phyloP scores from a whole-genome alignment of 495 filamentous ascomycete species.

The Neurospora sp. region DNA sequence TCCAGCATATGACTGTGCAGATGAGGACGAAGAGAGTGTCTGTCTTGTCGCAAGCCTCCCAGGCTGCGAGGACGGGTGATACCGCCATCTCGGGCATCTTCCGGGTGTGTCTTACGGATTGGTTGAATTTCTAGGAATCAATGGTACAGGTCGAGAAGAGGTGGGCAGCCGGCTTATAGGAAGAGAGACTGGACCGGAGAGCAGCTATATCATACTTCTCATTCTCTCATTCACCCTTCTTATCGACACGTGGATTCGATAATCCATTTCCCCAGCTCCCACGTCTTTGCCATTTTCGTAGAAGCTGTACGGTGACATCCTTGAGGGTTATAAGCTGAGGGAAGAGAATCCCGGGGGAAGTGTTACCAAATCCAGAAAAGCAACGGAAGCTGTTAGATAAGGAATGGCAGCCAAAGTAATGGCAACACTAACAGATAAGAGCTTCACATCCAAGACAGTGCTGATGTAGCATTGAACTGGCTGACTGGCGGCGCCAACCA shows the following conservation, averaged over 20 bases:
- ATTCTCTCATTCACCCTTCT: neutral
- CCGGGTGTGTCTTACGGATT: neutral
- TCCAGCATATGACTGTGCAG: conserved; percentile 22
- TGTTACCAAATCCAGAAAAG: neutral
- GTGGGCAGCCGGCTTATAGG: neutral
- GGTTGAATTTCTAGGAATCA: neutral
- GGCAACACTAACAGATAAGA: neutral
- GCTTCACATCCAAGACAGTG: neutral
- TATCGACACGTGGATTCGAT: neutral
- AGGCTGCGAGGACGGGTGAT: conserved; percentile 13
- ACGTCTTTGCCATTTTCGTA: neutral
- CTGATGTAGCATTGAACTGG: neutral
- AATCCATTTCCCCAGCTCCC: neutral
- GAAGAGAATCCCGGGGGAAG: neutral
- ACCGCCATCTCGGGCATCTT: conserved; percentile 2
- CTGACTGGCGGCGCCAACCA: neutral
- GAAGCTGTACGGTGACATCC: neutral
- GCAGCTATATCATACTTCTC: neutral
- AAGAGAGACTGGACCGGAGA: neutral
- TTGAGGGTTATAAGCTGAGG: neutral
- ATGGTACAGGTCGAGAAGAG: neutral
- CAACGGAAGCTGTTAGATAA: too few relatives aligned
- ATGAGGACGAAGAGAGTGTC: conserved; percentile 22
- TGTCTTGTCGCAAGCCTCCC: conserved; percentile 19
- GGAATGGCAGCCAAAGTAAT: too few relatives aligned